A percentile compares a stretch with the other conserved stretches of the same genome.
Evolutionary conservation across 768 basidiomycete genomes (phyloP).

Genomic region (Pleurotus ostreatus): DNA sequence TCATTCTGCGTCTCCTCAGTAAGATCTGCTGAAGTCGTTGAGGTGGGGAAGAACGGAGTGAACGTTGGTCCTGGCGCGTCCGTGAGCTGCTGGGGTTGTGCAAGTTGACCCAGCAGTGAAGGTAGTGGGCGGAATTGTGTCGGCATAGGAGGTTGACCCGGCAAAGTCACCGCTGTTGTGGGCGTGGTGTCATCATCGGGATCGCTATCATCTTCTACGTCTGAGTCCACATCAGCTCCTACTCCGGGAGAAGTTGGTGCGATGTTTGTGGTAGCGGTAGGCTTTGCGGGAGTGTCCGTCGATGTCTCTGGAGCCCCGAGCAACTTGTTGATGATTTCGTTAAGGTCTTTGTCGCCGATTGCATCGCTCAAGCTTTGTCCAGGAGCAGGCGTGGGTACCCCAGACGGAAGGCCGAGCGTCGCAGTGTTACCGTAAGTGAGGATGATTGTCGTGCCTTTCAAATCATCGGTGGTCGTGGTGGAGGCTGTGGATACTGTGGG

Average conservation of each 20-base stretch:
- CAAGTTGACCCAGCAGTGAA: not conserved
- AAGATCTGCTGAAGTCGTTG: not conserved
- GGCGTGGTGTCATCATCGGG: not conserved
- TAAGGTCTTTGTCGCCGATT: slow-evolving; percentile 2
- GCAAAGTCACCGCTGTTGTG: not conserved
- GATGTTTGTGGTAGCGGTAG: not conserved
- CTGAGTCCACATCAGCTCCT: no score
- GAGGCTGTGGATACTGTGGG: not conserved
- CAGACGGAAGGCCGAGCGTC: not conserved
- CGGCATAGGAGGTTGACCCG: not conserved
- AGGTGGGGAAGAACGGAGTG: no score
- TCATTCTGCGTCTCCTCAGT: not conserved
- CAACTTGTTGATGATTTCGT: not conserved
- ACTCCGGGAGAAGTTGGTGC: not conserved
- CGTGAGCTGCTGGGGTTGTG: not conserved
- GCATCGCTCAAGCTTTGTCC: slow-evolving; percentile 2
- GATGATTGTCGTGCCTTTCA: slow-evolving; percentile 2
- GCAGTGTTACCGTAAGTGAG: not conserved
- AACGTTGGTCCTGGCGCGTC: no score
- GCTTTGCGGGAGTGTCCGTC: not conserved
- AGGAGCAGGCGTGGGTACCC: slow-evolving; percentile 1
- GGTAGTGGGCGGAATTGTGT: not conserved
- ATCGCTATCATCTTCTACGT: no score
- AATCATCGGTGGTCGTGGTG: not conserved
- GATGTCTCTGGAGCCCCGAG: not conserved